Evolutionary conservation across 495 filamentous ascomycete species (phyloP).

Genomic region (Apiosordaria backusii): DNA sequence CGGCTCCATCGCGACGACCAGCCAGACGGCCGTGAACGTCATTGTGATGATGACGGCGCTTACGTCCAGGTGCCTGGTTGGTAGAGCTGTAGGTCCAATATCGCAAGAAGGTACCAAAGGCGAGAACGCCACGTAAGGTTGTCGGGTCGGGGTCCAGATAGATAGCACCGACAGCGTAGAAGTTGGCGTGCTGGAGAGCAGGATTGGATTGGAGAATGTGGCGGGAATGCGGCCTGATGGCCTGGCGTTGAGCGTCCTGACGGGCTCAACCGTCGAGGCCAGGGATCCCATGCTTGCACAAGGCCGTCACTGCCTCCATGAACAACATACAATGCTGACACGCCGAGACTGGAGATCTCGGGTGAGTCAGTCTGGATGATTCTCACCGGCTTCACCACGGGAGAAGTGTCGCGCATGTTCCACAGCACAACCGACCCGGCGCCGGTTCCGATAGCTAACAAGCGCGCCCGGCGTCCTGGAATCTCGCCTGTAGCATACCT

Average conservation of each 20-base stretch:
- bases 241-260: slow-evolving; percentile 85
- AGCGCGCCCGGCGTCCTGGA: slow-evolving; percentile 79
- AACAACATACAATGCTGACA: slow-evolving; percentile 83
- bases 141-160: slow-evolving; percentile 86
- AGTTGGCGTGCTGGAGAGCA: slow-evolving; percentile 55
- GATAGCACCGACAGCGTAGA: slow-evolving; percentile 79
- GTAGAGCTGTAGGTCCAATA: slow-evolving; percentile 91
- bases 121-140: slow-evolving; percentile 83
- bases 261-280: slow-evolving; percentile 70
- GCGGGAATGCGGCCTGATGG: slow-evolving; percentile 71
- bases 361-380: slow-evolving; percentile 91
- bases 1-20: slow-evolving; percentile 38
- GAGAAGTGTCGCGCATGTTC: slow-evolving; percentile 68
- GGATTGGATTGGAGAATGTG: slow-evolving; percentile 41
- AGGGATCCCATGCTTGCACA: slow-evolving; percentile 97
- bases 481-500: slow-evolving; percentile 48
- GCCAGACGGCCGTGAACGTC: slow-evolving; percentile 41
- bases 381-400: slow-evolving; percentile 58
- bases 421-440: slow-evolving; percentile 77
- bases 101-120: slow-evolving; percentile 78
- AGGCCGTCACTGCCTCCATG: slow-evolving; percentile 94
- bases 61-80: slow-evolving; percentile 39
- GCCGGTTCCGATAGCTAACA: slow-evolving; percentile 76
- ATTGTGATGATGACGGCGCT: slow-evolving; percentile 43
- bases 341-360: slow-evolving; percentile 75